Evolutionary conservation across 768 basidiomycete species (phyloP).

Genomic region (Scleroderma bovista): DNA sequence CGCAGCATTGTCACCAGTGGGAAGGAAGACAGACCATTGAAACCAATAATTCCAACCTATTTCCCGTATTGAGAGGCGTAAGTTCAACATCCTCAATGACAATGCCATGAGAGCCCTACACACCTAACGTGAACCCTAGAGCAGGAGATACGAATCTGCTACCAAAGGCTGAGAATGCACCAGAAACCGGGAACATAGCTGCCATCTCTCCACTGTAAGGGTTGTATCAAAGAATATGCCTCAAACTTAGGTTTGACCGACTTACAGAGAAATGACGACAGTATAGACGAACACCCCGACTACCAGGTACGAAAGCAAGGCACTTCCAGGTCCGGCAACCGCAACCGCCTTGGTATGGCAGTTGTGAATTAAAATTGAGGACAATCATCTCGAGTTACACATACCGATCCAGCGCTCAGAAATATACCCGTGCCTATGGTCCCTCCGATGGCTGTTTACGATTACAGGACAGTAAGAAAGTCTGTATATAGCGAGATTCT

Average conservation of each 20-base stretch:
- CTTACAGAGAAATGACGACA: slow-evolving; percentile 55
- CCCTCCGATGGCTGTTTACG: slow-evolving; percentile 42
- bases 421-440: slow-evolving; percentile 61
- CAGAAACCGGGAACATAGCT: slow-evolving; percentile 56
- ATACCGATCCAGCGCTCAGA: slow-evolving; percentile 50
- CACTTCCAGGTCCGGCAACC: slow-evolving; percentile 54
- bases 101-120: not conserved
- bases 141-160: slow-evolving; percentile 55
- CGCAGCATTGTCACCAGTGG: slow-evolving; percentile 15
- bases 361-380: not conserved
- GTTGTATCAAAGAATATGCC: not conserved
- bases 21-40: slow-evolving; percentile 33
- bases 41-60: slow-evolving; percentile 58
- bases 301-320: slow-evolving; percentile 55
- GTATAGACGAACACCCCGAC: slow-evolving; percentile 56
- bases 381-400: slow-evolving; percentile 4
- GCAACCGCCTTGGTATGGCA: slow-evolving; percentile 38
- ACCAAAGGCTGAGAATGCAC: slow-evolving; percentile 55
- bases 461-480: not conserved
- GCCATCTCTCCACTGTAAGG: slow-evolving; percentile 57
- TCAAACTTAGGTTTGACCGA: not conserved
- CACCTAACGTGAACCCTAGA: slow-evolving; percentile 54
- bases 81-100: not conserved
- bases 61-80: not conserved
- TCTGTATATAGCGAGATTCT: not conserved